phyloP scores from a whole-genome alignment of 139 green algal species.

The Chlorella sp. region DNA sequence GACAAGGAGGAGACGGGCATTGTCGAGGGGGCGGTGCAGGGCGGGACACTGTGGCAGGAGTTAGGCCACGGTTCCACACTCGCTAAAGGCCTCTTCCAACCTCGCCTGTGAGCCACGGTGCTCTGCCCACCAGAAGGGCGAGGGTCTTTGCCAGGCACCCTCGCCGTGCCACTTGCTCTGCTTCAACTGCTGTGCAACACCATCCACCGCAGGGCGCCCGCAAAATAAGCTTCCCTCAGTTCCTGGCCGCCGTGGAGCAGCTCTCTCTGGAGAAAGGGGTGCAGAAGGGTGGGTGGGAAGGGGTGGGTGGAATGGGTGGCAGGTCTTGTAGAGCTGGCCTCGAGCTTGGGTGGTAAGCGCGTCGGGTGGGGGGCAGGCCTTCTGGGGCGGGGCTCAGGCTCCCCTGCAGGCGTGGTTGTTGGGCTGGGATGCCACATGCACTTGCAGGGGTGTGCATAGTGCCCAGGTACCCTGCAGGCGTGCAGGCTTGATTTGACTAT shows the following conservation, averaged over 20 bases:
- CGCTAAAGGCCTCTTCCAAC: background rate
- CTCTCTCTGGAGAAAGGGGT: slow-evolving; percentile 59
- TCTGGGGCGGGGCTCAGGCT: too few species aligned
- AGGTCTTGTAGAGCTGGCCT: background rate
- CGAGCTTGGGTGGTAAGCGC: background rate
- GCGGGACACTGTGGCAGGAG: too few species aligned
- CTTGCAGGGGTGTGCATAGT: background rate
- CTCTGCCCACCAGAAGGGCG: background rate
- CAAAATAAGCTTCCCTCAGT: slow-evolving; percentile 65
- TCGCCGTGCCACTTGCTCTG: background rate
- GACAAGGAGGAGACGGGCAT: too few species aligned
- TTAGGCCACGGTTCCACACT: too few species aligned
- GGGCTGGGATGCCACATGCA: too few species aligned
- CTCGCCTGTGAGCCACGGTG: background rate
- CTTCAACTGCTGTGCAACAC: background rate
- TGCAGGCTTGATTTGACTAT: too few species aligned
- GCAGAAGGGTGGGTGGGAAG: background rate
- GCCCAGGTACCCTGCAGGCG: too few species aligned
- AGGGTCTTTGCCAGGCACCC: too few species aligned
- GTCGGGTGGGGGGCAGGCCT: too few species aligned
- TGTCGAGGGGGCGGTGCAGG: too few species aligned
- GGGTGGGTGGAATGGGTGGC: too few species aligned
- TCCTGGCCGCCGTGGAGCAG: slow-evolving; percentile 55
- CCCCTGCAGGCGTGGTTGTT: background rate
- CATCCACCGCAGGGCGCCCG: slow-evolving; percentile 45